phyloP scores from a whole-genome alignment of 2,329 filamentous ascomycete genomes.

The Aspergillus pseudoviridinutans region DNA sequence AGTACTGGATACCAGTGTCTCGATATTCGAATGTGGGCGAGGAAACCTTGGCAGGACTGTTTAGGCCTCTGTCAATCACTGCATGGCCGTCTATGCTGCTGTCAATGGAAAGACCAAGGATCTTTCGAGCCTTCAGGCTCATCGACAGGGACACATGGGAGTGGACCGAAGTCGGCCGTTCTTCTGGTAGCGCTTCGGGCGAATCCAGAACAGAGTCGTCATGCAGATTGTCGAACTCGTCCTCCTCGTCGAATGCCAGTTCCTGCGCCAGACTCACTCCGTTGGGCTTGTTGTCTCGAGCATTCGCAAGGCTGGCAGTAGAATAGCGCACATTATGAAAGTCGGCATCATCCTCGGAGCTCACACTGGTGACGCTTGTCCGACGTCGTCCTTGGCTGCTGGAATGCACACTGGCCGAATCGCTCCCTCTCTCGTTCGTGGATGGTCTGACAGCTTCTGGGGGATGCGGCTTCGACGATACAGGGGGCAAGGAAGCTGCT shows the following conservation, averaged over 20 bases:
- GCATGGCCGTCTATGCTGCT: constrained; percentile 24
- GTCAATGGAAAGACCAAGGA: constrained; percentile 43
- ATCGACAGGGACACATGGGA: constrained; percentile 34
- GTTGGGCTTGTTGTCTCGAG: constrained; percentile 54
- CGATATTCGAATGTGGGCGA: constrained; percentile 54
- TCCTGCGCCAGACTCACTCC: constrained; percentile 85
- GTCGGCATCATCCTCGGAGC: constrained; percentile 44
- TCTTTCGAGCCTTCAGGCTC: constrained; percentile 41
- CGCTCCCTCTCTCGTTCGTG: constrained; percentile 53
- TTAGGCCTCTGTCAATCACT: constrained; percentile 20
- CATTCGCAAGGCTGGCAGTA: constrained; percentile 55
- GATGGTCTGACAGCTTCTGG: constrained; percentile 62
- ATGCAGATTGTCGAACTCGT: constrained; percentile 58
- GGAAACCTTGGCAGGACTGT: constrained; percentile 50
- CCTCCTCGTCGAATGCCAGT: constrained; percentile 79
- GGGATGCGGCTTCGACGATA: constrained; percentile 52
- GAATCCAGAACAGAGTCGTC: constrained; percentile 64
- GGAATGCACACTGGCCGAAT: constrained; percentile 68
- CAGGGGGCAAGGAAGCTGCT: constrained; percentile 26
- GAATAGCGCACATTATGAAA: constrained; percentile 66
- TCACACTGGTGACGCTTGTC: constrained; percentile 52
- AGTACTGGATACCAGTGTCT: constrained; percentile 77
- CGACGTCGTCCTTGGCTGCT: constrained; percentile 62
- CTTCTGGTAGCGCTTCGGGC: constrained; percentile 41
- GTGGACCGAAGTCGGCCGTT: constrained; percentile 39